phyloP scores from a whole-genome alignment of 768 basidiomycete genomes.

The Roridomyces roridus region DNA sequence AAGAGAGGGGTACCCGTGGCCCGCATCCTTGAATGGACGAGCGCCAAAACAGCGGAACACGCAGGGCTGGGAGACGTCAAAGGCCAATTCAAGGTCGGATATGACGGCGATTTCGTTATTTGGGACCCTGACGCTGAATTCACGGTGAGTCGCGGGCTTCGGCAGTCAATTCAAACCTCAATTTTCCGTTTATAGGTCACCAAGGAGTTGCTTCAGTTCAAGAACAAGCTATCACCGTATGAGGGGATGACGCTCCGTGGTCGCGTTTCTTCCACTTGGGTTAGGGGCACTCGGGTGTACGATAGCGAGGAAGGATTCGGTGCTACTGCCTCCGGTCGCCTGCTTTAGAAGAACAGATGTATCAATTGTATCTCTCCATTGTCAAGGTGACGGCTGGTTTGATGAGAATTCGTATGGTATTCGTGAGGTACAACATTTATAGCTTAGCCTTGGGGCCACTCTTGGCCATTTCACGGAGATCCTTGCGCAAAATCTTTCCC shows the following conservation, averaged over 20 bases:
- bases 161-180: conserved; percentile 35
- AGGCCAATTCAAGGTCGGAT: conserved; percentile 74
- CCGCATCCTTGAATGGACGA: conserved; percentile 78
- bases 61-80: conserved; percentile 75
- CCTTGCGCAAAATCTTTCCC: conserved; percentile 25
- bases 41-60: conserved; percentile 76
- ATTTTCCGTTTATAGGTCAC: conserved; percentile 61
- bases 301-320: conserved; percentile 36
- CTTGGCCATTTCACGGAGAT: conserved; percentile 16
- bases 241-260: conserved; percentile 76
- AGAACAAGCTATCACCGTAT: conserved; percentile 94
- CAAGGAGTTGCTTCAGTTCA: conserved; percentile 78
- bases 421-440: neutral
- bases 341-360: conserved; percentile 10
- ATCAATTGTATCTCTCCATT: neutral
- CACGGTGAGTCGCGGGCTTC: conserved; percentile 42
- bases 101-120: conserved; percentile 86
- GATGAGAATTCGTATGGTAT: no score
- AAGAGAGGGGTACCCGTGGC: conserved; percentile 63
- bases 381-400: no score
- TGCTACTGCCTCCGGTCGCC: conserved; percentile 7
- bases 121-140: conserved; percentile 73
- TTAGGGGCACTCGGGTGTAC: conserved; percentile 80
- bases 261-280: conserved; percentile 74
- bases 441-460: conserved; percentile 8